Evolutionary conservation across 441 rosid genomes (phyloP).

Genomic region (Adansonia rubrostipa): DNA sequence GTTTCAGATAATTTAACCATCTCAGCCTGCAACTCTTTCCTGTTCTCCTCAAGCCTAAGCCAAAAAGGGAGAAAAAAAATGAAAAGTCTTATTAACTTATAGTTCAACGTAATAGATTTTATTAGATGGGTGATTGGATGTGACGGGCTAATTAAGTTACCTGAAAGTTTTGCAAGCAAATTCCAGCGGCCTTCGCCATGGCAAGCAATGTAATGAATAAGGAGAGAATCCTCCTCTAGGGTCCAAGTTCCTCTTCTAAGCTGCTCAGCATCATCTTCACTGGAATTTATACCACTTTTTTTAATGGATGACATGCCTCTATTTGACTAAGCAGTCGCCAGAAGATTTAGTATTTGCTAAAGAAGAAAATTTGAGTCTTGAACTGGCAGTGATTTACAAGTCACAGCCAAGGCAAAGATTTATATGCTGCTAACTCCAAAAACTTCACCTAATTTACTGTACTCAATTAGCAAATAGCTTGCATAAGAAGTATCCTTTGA

Average conservation of each 20-base stretch:
- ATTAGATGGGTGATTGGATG: neutral
- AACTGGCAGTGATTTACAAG: neutral
- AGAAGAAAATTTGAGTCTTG: conserved; percentile 2
- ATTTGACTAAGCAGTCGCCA: neutral
- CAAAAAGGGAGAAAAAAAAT: neutral
- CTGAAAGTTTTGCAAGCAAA: conserved; percentile 54
- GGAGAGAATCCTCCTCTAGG: conserved; percentile 65
- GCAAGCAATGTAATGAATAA: conserved; percentile 46
- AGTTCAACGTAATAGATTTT: neutral
- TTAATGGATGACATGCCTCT: conserved; percentile 36
- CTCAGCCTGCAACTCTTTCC: conserved; percentile 65
- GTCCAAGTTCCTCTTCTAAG: conserved; percentile 80
- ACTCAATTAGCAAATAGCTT: conserved; percentile 20
- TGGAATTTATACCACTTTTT: conserved; percentile 24
- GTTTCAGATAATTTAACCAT: conserved; percentile 66
- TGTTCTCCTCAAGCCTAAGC: conserved; percentile 47
- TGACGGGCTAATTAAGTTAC: conserved; percentile 34
- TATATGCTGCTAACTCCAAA: neutral
- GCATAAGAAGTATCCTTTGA: conserved; percentile 20
- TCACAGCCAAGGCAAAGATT: neutral
- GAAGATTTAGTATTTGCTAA: neutral
- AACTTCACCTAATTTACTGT: conserved; percentile 29
- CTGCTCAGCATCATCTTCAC: conserved; percentile 42
- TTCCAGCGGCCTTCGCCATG: conserved; percentile 80
- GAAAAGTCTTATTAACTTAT: neutral